Evolutionary conservation across 345 rosid species (phyloP).

Genomic region (Rhodamnia rubescens): DNA sequence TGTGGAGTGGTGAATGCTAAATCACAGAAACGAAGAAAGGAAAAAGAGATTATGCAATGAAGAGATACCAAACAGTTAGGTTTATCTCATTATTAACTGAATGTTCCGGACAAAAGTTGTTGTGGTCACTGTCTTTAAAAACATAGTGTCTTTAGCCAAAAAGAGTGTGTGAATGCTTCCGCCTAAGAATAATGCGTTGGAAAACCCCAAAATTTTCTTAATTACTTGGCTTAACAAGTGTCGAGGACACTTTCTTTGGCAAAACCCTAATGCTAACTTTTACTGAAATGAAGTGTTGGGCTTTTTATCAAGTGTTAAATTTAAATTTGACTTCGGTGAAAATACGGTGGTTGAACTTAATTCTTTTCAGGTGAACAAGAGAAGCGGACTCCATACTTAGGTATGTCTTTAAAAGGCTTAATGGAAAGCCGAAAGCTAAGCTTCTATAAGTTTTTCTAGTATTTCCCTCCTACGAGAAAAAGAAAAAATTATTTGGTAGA

Average conservation of each 20-base stretch:
- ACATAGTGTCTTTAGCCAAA: not conserved
- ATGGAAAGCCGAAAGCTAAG: no score
- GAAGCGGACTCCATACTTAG: no score
- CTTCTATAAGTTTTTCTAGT: no score
- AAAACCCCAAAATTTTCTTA: not conserved
- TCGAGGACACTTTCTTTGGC: not conserved
- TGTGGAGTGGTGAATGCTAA: not conserved
- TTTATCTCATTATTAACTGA: not conserved
- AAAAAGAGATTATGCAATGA: not conserved
- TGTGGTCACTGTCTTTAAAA: not conserved
- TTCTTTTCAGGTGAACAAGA: no score
- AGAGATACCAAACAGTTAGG: not conserved
- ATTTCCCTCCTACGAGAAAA: no score
- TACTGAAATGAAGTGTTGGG: not conserved
- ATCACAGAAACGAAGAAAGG: not conserved
- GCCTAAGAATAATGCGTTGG: not conserved
- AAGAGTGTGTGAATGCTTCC: not conserved
- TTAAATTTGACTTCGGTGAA: not conserved
- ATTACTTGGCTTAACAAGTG: not conserved
- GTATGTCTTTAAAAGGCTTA: no score
- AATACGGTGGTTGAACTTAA: not conserved
- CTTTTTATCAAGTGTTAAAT: not conserved
- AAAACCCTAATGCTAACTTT: not conserved
- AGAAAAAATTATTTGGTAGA: no score
- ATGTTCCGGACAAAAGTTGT: not conserved